These are phyloP conservation scores for Candida lessepsii DNA, from an alignment of 805 yeast species.

Conservation along the genomic window DNA sequence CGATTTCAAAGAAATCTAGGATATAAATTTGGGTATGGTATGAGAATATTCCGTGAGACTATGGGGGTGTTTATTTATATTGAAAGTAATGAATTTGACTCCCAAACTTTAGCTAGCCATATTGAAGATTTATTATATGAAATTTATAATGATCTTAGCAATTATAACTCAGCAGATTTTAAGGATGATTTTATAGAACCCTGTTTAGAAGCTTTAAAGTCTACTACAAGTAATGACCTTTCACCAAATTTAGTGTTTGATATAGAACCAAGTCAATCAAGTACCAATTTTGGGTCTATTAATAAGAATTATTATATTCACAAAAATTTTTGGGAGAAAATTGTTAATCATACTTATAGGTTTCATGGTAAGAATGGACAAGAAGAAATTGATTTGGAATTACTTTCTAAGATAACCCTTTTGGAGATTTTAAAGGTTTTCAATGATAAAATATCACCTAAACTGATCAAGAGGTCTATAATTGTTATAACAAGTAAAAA, in stretches of 20 bases:
- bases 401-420: slow-evolving; percentile 29
- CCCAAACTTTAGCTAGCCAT: slow-evolving; percentile 1
- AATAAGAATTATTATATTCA: slow-evolving; percentile 33
- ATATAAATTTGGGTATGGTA: slow-evolving; percentile 12
- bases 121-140: slow-evolving; percentile 12
- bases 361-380: slow-evolving; percentile 34
- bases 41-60: slow-evolving; percentile 11
- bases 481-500: slow-evolving; percentile 7
- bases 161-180: slow-evolving; percentile 5
- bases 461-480: slow-evolving; percentile 6
- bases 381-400: slow-evolving; percentile 31
- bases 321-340: slow-evolving; percentile 49
- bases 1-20: slow-evolving; percentile 10
- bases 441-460: slow-evolving; percentile 10
- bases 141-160: background rate
- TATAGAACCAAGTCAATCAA: slow-evolving; percentile 25
- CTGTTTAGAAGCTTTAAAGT: slow-evolving; percentile 3
- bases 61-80: slow-evolving; percentile 15
- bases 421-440: slow-evolving; percentile 7
- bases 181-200: slow-evolving; percentile 4
- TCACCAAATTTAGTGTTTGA: slow-evolving; percentile 25
- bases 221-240: background rate
- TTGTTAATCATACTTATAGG: slow-evolving; percentile 41
- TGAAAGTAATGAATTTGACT: slow-evolving; percentile 12
- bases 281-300: slow-evolving; percentile 22